A percentile compares a stretch with the other conserved stretches of the same genome.
Evolutionary conservation across 768 basidiomycete species (phyloP).

Genomic region (Boletus reticulatus): DNA sequence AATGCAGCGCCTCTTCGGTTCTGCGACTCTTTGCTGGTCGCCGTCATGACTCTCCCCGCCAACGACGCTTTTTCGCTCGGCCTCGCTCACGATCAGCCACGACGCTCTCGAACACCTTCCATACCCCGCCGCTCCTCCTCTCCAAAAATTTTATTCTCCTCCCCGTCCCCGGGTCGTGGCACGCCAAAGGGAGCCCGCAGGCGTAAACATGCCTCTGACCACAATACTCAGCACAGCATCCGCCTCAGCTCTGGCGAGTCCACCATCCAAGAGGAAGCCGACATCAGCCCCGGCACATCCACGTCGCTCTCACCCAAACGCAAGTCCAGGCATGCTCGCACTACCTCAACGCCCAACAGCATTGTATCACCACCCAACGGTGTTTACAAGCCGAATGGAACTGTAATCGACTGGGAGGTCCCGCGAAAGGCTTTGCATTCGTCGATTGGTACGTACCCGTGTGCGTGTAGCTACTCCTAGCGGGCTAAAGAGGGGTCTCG

Average conservation of each 20-base stretch:
- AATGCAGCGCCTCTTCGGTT: background rate
- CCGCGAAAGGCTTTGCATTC: slow-evolving; percentile 86
- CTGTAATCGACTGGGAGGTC: slow-evolving; percentile 76
- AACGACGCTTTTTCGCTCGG: slow-evolving; percentile 37
- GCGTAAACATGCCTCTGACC: slow-evolving; percentile 17
- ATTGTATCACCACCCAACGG: slow-evolving; percentile 1
- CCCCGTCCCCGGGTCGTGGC: slow-evolving; percentile 28
- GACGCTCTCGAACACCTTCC: slow-evolving; percentile 29
- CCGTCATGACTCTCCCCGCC: slow-evolving; percentile 31
- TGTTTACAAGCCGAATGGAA: slow-evolving; percentile 14
- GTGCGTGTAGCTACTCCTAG: no score
- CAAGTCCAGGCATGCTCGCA: slow-evolving; percentile 13
- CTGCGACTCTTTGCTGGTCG: background rate
- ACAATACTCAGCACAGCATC: background rate
- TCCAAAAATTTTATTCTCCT: slow-evolving; percentile 44
- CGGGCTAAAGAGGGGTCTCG: slow-evolving; percentile 3
- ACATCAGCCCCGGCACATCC: background rate
- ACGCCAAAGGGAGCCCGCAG: slow-evolving; percentile 36
- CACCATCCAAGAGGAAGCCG: background rate
- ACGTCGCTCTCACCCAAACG: slow-evolving; percentile 15
- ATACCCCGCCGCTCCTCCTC: background rate
- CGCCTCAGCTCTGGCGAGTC: background rate
- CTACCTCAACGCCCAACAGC: slow-evolving; percentile 7
- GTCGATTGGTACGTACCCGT: slow-evolving; percentile 69
- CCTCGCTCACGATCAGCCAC: slow-evolving; percentile 34